Base-by-base conservation (phyloP, 257 asterid genomes). In the Gentiana macrophylla region DNA sequence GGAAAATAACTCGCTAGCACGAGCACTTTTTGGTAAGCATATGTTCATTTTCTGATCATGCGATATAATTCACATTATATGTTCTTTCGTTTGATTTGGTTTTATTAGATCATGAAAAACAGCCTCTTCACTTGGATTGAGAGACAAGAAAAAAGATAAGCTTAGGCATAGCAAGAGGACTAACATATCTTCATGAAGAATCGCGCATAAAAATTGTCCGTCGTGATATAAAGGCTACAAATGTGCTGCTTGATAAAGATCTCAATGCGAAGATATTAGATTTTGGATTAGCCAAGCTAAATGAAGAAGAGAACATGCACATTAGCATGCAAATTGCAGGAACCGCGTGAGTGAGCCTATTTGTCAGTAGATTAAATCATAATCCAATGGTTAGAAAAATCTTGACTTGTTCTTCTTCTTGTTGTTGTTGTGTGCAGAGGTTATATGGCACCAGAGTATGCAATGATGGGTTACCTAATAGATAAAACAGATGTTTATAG, bases 401-500 rank as follows among this genome's bases (percentile, higher is more conserved):
- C 24, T 24, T 24, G 24, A 24, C 24, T 24, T 24, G 24, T 24
- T 24, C 10, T 55, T 43, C 9, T 35, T 33, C 0, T 51, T 50
- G 2, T 1, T 12, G 0, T 53, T 52, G 11, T 50, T 48, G 66
- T 64, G 36, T 55, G 4, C 70, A 74, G 80, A 34, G 80, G 80
- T 10, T 74, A 74, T 52, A 74, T 74, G 80, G 80, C 80, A 55
- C 80, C 80, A 4, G 80, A 74, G 52, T 74, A 74, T 64, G 80
- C 80, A 12, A 74, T 75, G 80, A 75, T 77, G 67, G 80, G 80
- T 24, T 75, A 75, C 57, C 66, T 75, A 57, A 75, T 77, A 38
- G 80, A 75, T 59, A 75, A 75, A 71, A 77, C 80, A 49, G 80
- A 75, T 64, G 74, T 75, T 46, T 75, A 74, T 59, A 74, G 80